Conservation (phyloP, 1,284 basidiomycete species). For the Microbotryomycetes sp. region DNA sequence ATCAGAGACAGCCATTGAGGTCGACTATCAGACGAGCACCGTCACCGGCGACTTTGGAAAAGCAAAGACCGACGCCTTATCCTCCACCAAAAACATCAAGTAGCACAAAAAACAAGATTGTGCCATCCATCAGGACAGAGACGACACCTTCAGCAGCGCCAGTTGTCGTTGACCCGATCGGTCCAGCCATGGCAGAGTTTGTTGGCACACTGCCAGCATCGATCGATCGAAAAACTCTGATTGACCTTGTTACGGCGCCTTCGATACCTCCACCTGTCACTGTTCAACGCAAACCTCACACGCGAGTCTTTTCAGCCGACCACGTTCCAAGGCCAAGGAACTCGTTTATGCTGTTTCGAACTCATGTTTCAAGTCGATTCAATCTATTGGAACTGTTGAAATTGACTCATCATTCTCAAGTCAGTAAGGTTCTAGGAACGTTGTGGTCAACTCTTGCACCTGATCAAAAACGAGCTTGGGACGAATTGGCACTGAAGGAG, state of each 20-base stretch:
- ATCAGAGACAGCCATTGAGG: neutral
- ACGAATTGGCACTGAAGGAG: slow-evolving; percentile 22
- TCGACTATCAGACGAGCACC: neutral
- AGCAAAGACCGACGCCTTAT: neutral
- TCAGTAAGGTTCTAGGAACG: slow-evolving; percentile 15
- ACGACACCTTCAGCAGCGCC: too few species aligned
- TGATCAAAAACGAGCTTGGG: slow-evolving; percentile 18
- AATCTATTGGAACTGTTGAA: slow-evolving; percentile 69
- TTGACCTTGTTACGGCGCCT: neutral
- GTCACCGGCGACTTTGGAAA: neutral
- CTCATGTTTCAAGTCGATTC: slow-evolving; percentile 70
- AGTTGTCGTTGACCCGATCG: too few species aligned
- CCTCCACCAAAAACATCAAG: neutral
- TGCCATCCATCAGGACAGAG: too few species aligned
- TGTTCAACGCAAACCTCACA: slow-evolving; percentile 9
- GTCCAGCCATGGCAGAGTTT: too few species aligned
- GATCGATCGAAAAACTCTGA: neutral
- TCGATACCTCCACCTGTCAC: neutral
- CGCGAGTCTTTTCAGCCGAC: slow-evolving; percentile 39
- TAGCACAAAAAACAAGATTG: too few species aligned
- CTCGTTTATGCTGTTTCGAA: slow-evolving; percentile 87
- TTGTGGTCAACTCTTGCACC: slow-evolving; percentile 15
- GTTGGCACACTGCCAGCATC: too few species aligned
- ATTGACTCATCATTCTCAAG: slow-evolving; percentile 13
- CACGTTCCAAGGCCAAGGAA: slow-evolving; percentile 87